A percentile compares a stretch with the other conserved stretches of the same genome.
phyloP scores from a whole-genome alignment of 495 filamentous ascomycete species.

The Aspergillus wentii region DNA sequence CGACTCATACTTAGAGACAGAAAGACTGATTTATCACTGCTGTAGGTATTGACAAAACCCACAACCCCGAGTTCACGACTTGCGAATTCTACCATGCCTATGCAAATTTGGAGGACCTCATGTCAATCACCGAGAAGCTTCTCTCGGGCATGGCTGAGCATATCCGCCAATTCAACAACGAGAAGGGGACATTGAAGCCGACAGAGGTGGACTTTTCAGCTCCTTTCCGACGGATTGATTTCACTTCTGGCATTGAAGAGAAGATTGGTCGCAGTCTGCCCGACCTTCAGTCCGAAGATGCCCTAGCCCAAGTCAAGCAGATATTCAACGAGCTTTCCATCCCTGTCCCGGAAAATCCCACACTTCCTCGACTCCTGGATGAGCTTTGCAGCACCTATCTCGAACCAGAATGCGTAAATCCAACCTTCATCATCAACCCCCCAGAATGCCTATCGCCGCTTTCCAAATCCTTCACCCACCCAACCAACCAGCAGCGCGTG shows the following conservation, averaged over 20 bases:
- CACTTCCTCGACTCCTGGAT: slow-evolving; percentile 80
- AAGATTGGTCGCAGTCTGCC: slow-evolving; percentile 62
- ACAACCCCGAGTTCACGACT: slow-evolving; percentile 95
- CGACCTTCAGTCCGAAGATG: slow-evolving; percentile 52
- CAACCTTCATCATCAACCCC: slow-evolving; percentile 90
- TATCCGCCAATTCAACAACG: slow-evolving; percentile 44
- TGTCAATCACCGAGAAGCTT: slow-evolving; percentile 65
- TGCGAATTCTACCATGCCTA: slow-evolving; percentile 96
- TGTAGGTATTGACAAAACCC: slow-evolving; percentile 75
- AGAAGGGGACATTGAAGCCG: slow-evolving; percentile 42
- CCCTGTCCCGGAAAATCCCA: slow-evolving; percentile 46
- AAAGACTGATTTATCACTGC: not conserved
- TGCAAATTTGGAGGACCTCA: slow-evolving; percentile 70
- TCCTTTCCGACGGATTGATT: slow-evolving; percentile 66
- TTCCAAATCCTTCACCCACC: slow-evolving; percentile 71
- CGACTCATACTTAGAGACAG: not conserved
- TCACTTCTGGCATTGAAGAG: slow-evolving; percentile 73
- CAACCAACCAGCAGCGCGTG: slow-evolving; percentile 58
- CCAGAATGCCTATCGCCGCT: slow-evolving; percentile 89
- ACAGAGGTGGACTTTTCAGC: slow-evolving; percentile 53
- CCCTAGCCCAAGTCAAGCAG: slow-evolving; percentile 48
- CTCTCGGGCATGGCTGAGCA: slow-evolving; percentile 53
- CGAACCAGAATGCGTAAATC: slow-evolving; percentile 61
- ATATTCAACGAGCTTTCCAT: slow-evolving; percentile 55
- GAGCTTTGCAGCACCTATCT: slow-evolving; percentile 71